phyloP scores from a whole-genome alignment of 805 yeast species.

The Naumovozyma castellii region DNA sequence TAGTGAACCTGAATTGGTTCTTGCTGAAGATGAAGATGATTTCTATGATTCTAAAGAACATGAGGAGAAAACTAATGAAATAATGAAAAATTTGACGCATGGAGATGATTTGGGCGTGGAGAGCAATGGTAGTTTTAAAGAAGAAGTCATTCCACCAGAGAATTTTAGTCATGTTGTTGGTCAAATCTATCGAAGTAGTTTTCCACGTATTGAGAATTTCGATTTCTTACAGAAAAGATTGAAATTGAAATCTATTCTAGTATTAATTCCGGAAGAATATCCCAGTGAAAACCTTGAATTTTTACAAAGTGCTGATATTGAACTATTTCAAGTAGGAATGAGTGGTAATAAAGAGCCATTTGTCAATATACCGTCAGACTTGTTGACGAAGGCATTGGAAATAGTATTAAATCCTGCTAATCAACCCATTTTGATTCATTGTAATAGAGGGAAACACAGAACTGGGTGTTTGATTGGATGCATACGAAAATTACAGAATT shows the following conservation, averaged over 20 bases:
- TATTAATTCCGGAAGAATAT: conserved; percentile 85
- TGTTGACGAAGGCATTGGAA: conserved; percentile 70
- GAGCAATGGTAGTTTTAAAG: not conserved
- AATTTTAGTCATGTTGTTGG: conserved; percentile 81
- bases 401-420: conserved; percentile 76
- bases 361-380: conserved; percentile 59
- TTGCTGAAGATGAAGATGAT: conserved; percentile 21
- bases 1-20: not conserved
- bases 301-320: conserved; percentile 48
- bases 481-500: conserved; percentile 73
- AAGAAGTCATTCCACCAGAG: conserved; percentile 56
- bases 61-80: conserved; percentile 10
- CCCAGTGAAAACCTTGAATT: conserved; percentile 69
- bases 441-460: conserved; percentile 93
- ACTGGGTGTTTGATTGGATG: conserved; percentile 97
- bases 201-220: conserved; percentile 81
- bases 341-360: conserved; percentile 94
- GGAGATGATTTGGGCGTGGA: not conserved
- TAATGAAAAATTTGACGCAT: conserved; percentile 1
- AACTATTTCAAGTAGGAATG: conserved; percentile 80
- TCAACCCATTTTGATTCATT: conserved; percentile 88
- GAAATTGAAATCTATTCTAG: conserved; percentile 62
- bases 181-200: conserved; percentile 74
- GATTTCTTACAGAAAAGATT: conserved; percentile 48
- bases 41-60: conserved; percentile 17